Base-by-base conservation (phyloP, 1,139 yeast genomes). In the Scheffersomyces insectosa region DNA sequence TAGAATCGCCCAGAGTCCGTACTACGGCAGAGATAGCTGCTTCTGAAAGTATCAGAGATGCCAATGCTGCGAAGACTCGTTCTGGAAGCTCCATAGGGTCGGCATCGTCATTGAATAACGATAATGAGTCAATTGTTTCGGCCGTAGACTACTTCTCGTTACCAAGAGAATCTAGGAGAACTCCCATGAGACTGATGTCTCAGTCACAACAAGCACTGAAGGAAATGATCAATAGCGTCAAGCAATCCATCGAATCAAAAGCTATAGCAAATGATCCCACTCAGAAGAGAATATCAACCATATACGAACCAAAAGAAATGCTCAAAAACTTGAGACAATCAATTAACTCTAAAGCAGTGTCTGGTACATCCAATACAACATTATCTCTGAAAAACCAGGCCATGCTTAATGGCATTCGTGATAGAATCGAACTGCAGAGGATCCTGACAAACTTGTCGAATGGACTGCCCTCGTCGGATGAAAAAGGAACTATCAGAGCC, bases 351-450 rank as follows among this genome's bases (percentile, higher is more conserved):
- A 57, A 56, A 36, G 38, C 37, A 16, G 20, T 35, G 44, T 8
- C 36, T 41, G 14, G 49, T 45, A 11, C 34, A 31, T 10, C 9
- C n/a, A 13, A n/a, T 10, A 11, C 34, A 5, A 13, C 11, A 20
- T 16, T 42, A 15, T 39, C 49, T 10, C 41, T 38, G 14, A 55
- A 51, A 41, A 51, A 51, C 39, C 56, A 51, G 31, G 47, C 48
- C 7, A 49, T 58, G 20, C 36, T 60, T 14, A 51, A 52, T 3
- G 60, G 56, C 12, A 47, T 61, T 36, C 49, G 64, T 23, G 53
- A 53, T 14, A 52, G 57, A 39, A 50, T 61, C 13, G 63, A 61
- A 33, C 52, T 33, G 43, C 54, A 55, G 28, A 44, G 57, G 7
- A 33, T 40, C 31, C n/a, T 27, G 28, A 42, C 31, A 30, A 12